These are phyloP conservation scores for Umbelopsis vinacea DNA, from an alignment of 192 early-diverging fungal species.

Conservation along the genomic window DNA sequence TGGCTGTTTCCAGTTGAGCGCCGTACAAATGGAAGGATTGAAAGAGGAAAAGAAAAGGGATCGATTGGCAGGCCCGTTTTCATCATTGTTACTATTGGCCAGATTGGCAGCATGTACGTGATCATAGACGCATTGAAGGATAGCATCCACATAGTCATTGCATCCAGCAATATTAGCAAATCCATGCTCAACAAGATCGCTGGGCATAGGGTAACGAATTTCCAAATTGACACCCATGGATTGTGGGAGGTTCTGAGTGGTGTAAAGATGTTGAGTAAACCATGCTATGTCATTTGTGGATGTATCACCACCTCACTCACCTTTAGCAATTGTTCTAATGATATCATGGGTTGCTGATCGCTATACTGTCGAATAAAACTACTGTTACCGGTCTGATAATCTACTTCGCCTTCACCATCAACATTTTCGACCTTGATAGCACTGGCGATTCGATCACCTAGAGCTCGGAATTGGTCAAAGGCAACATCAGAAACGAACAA, in stretches of 20 bases:
- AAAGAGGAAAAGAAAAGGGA: conserved; percentile 86
- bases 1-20: conserved; percentile 99
- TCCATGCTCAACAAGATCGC: conserved; percentile 55
- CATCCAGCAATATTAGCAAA: conserved; percentile 69
- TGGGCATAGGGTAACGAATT: conserved; percentile 83
- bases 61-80: neutral
- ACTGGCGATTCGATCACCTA: conserved; percentile 37
- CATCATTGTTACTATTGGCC: conserved; percentile 32
- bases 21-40: conserved; percentile 89
- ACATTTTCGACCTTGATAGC: conserved; percentile 9
- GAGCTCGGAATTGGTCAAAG: conserved; percentile 52
- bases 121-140: conserved; percentile 88
- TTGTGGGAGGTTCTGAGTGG: conserved; percentile 62
- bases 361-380: conserved; percentile 25
- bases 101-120: conserved; percentile 46
- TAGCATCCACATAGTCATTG: conserved; percentile 86
- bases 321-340: conserved; percentile 76
- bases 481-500: conserved; percentile 59
- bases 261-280: conserved; percentile 3
- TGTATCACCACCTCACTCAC: conserved; percentile 44
- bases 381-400: conserved; percentile 40
- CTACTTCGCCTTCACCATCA: conserved; percentile 33
- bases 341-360: conserved; percentile 48
- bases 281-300: neutral
- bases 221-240: conserved; percentile 85